Base-by-base conservation (phyloP, 306 rosid genomes). In the Inga leiocalycina region DNA sequence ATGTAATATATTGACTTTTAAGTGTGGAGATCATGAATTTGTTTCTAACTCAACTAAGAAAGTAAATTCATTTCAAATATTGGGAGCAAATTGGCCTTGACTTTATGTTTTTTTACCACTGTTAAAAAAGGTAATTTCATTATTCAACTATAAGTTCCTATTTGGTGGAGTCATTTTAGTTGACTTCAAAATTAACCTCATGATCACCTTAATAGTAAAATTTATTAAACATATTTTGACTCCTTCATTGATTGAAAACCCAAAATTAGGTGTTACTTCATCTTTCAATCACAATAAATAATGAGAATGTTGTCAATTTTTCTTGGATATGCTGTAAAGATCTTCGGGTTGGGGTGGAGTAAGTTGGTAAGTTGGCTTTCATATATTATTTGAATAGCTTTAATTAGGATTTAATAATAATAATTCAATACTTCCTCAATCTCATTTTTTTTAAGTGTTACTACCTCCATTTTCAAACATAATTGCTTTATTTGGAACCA, bases 301-400 rank as follows among this genome's bases (percentile, higher is more conserved):
- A 69, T 80, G 46, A 81, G 68, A 66, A 78, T 81, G 78, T 51
- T 73, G 83, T 73, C 88, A 78, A 54, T 78, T 78, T 65, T 72
- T 27, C 83, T 51, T 72, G 68, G 83, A 85, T 77, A 85, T 81
- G 74, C 77, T 72, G 83, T 85, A 73, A 65, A 56, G 77, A 81
- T 73, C 78, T 64, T 30, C 41, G 34, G 32, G 66, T 71, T 54
- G 65, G 74, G 17, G 61, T 45, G 74, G 83, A 73, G 74, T 67
- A 48, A 46, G 88, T 54, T 85, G 71, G 48, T 72, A 67, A 20
- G 80, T 82, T 81, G 74, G 70, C 13, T 76, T 32, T 81, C 85
- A 81, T 57, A 81, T 76, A 54, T 62, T 56, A 65, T 49, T 43
- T 71, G 74, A 81, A 72, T 44, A 37, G 19, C 48, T 37, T 85